phyloP scores from a whole-genome alignment of 2,329 filamentous ascomycete genomes.

The Lecanicillium sp. region DNA sequence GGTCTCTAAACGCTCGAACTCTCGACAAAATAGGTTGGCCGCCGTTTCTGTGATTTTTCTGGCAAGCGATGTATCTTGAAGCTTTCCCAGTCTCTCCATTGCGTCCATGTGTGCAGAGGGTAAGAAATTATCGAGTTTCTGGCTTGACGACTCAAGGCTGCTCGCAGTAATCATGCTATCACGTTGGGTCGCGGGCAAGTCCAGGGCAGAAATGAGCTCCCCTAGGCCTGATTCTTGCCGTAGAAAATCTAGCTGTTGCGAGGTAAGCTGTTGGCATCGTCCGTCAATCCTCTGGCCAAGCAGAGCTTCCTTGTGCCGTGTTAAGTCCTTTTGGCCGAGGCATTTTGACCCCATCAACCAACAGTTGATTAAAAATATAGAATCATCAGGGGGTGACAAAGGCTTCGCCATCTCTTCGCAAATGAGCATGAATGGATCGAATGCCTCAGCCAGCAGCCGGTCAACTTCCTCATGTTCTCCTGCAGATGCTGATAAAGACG shows the following conservation, averaged over 20 bases:
- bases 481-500: constrained; percentile 56
- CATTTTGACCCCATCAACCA: constrained; percentile 47
- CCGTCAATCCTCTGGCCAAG: constrained; percentile 49
- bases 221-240: constrained; percentile 66
- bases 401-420: constrained; percentile 60
- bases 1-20: constrained; percentile 61
- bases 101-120: constrained; percentile 91
- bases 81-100: constrained; percentile 65
- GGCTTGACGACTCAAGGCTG: constrained; percentile 58
- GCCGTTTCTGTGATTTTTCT: constrained; percentile 75
- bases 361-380: constrained; percentile 70
- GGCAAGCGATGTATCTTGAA: constrained; percentile 65
- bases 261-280: constrained; percentile 49
- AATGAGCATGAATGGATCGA: constrained; percentile 78
- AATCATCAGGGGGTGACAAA: constrained; percentile 49
- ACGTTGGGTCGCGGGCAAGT: constrained; percentile 20
- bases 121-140: constrained; percentile 79
- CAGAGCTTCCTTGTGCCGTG: constrained; percentile 42
- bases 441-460: constrained; percentile 64
- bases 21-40: constrained; percentile 72
- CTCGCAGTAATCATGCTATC: constrained; percentile 40
- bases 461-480: constrained; percentile 63
- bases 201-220: constrained; percentile 51
- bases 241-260: constrained; percentile 66
- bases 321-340: constrained; percentile 56